phyloP scores from a whole-genome alignment of 805 yeast genomes.

The Candida ipomoeae region DNA sequence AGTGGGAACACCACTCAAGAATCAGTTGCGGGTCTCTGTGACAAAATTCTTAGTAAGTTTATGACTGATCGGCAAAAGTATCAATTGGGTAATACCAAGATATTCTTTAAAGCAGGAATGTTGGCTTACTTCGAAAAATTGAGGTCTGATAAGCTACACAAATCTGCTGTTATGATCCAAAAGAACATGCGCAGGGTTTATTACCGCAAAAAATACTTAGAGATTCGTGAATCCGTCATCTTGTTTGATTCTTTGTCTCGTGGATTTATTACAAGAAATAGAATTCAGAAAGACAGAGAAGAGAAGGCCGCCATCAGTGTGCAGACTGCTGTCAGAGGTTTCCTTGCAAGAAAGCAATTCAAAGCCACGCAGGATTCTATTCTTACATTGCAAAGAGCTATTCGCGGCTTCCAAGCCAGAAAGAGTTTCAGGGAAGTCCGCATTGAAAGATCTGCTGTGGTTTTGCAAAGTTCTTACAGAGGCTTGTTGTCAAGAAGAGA shows the following conservation, averaged over 20 bases:
- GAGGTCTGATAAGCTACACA: slow-evolving; percentile 72
- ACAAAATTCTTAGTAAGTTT: slow-evolving; percentile 59
- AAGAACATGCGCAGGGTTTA: slow-evolving; percentile 67
- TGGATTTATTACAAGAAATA: slow-evolving; percentile 57
- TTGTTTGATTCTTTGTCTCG: slow-evolving; percentile 58
- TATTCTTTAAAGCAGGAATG: slow-evolving; percentile 96
- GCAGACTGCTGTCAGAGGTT: slow-evolving; percentile 65
- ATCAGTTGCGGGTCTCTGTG: slow-evolving; percentile 61
- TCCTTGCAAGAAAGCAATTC: slow-evolving; percentile 41
- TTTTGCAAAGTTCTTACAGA: slow-evolving; percentile 72
- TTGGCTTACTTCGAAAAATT: slow-evolving; percentile 84
- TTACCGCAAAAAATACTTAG: slow-evolving; percentile 58
- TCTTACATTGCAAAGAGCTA: slow-evolving; percentile 41
- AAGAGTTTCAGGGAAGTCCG: slow-evolving; percentile 45
- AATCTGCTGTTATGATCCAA: slow-evolving; percentile 81
- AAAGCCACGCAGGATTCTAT: slow-evolving; percentile 34
- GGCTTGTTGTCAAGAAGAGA: slow-evolving; percentile 58
- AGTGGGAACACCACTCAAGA: slow-evolving; percentile 47
- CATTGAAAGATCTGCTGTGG: slow-evolving; percentile 59
- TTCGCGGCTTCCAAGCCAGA: slow-evolving; percentile 55
- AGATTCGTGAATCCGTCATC: slow-evolving; percentile 50
- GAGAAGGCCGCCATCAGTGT: slow-evolving; percentile 60
- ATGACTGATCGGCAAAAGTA: slow-evolving; percentile 66
- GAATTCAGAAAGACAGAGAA: slow-evolving; percentile 53
- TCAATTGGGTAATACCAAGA: slow-evolving; percentile 89